These are phyloP conservation scores for Leptographium wingfieldii DNA, from an alignment of 2,329 filamentous ascomycete genomes.

Conservation along the genomic window DNA sequence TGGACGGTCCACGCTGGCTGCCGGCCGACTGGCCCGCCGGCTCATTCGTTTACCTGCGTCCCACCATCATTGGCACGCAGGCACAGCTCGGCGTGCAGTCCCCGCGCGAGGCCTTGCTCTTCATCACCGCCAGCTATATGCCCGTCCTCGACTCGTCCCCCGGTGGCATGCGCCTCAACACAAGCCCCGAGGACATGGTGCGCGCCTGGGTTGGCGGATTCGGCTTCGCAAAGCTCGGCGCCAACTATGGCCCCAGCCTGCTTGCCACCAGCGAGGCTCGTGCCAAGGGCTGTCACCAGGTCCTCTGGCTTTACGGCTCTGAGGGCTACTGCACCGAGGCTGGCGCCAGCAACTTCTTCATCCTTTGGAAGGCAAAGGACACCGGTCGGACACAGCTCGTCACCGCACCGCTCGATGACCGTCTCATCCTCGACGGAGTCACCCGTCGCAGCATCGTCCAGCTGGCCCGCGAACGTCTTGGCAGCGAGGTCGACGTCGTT, in stretches of 20 bases:
- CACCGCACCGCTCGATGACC: slow-evolving; percentile 71
- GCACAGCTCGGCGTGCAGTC: slow-evolving; percentile 67
- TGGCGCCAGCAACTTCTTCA: slow-evolving; percentile 84
- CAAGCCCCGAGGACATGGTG: slow-evolving; percentile 68
- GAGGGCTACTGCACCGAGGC: slow-evolving; percentile 77
- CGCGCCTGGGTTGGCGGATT: slow-evolving; percentile 91
- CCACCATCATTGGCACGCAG: slow-evolving; percentile 76
- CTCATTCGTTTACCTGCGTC: slow-evolving; percentile 71
- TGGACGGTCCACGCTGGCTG: slow-evolving; percentile 69
- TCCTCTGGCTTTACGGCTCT: slow-evolving; percentile 82
- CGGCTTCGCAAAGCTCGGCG: slow-evolving; percentile 82
- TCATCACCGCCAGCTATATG: slow-evolving; percentile 60
- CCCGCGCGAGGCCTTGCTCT: slow-evolving; percentile 77
- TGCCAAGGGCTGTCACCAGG: slow-evolving; percentile 66
- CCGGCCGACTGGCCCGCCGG: slow-evolving; percentile 51
- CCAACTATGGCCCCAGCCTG: slow-evolving; percentile 82
- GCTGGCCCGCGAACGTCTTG: slow-evolving; percentile 51
- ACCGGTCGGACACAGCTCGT: slow-evolving; percentile 52
- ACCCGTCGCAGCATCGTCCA: slow-evolving; percentile 73
- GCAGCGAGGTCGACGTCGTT: slow-evolving; percentile 52
- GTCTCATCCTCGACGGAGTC: slow-evolving; percentile 77
- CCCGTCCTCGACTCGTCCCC: slow-evolving; percentile 37
- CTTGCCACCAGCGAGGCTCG: slow-evolving; percentile 66
- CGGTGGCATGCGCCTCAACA: slow-evolving; percentile 61
- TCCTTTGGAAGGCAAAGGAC: slow-evolving; percentile 59